Base-by-base conservation (phyloP, 768 basidiomycete species). In the Kwoniella botswanensis region DNA sequence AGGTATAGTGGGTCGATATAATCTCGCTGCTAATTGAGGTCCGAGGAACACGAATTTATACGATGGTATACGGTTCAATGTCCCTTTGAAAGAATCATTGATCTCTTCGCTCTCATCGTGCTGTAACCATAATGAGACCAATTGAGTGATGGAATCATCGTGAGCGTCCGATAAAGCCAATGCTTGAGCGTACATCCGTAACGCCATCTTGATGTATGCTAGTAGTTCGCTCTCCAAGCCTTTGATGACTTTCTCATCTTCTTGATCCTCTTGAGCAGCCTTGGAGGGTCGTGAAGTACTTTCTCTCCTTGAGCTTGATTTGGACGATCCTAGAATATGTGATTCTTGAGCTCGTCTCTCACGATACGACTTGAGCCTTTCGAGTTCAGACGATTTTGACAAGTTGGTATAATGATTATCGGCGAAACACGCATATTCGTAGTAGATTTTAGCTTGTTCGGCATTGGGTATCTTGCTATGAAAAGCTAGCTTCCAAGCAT, bases 111-210 rank as follows among this genome's bases (percentile, higher is more conserved):
- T 87, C n/a, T 76, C 68, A 73, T 94, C 92, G 77, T 94, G 93
- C 1, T 91, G 88, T 71, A 98, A 90, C 97, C 96, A 98, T 2
- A 98, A 87, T 1, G 95, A 94, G 74, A 89, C 90, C 35, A 99
- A 86, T 12, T 93, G 89, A 64, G 94, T 91, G 3, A 91, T 89
- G 64, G 92, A 89, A 66, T 90, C 89, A 79, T 98, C 93, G 71
- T 89, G 90, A 0, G 84, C 84, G 75, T 93, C 90, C 0, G 92
- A 91, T 0, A 86, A 81, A 35, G 87, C 85, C 50, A 99, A 86
- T 70, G 90, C 90, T 18, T 86, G 87, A 2, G 93, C 90, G 83
- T 93, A 94, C 93, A 95, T 95, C 52, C 89, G 86, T 67, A 97
- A 86, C 0, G 95, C 92, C 65, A 89, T 88, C 35, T 86, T 85